phyloP scores from a whole-genome alignment of 306 rosid genomes.

The Vicia sativa region DNA sequence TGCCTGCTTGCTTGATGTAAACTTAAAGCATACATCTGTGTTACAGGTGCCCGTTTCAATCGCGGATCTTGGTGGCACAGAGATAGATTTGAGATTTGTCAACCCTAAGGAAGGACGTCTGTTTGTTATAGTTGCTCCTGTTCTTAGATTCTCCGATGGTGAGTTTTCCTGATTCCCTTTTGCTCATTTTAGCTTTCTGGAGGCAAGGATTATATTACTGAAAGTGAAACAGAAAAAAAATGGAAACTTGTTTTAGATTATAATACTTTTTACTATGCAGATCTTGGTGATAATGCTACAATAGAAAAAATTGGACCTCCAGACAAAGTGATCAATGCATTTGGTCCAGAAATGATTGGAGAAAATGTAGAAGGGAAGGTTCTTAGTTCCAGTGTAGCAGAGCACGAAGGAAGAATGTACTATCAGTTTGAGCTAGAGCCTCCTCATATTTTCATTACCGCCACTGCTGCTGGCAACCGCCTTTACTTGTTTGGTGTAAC shows the following conservation, averaged over 20 bases:
- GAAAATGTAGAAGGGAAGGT: slow-evolving; percentile 97
- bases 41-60: slow-evolving; percentile 93
- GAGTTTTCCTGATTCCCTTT: slow-evolving; percentile 33
- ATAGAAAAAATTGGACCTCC: slow-evolving; percentile 89
- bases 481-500: slow-evolving; percentile 83
- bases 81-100: slow-evolving; percentile 86
- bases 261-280: slow-evolving; percentile 45
- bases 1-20: slow-evolving; percentile 9
- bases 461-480: slow-evolving; percentile 97
- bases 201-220: slow-evolving; percentile 12
- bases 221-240: slow-evolving; percentile 11
- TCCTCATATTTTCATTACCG: slow-evolving; percentile 86
- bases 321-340: slow-evolving; percentile 83
- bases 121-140: slow-evolving; percentile 90
- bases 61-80: slow-evolving; percentile 99
- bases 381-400: slow-evolving; percentile 56
- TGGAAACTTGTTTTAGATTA: slow-evolving; percentile 17
- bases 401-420: slow-evolving; percentile 81
- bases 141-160: slow-evolving; percentile 86
- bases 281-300: slow-evolving; percentile 76
- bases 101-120: slow-evolving; percentile 85
- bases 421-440: slow-evolving; percentile 97
- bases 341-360: slow-evolving; percentile 95
- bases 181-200: not conserved
- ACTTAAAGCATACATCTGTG: slow-evolving; percentile 29